These are phyloP conservation scores for Penicillium griseofulvum DNA, from an alignment of 2,329 filamentous ascomycete genomes.

Conservation along the genomic window DNA sequence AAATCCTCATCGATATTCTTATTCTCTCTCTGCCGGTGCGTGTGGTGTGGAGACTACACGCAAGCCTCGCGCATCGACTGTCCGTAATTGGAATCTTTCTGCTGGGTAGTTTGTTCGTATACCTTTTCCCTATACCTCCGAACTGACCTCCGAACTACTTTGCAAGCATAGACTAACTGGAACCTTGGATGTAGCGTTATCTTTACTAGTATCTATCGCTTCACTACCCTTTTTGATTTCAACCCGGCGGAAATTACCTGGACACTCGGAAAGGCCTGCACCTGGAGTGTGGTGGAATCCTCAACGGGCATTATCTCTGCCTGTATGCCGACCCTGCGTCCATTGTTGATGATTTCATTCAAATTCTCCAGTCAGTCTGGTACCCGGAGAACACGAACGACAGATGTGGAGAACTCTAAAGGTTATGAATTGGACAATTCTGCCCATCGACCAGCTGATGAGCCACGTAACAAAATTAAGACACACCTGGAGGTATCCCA, in stretches of 20 bases:
- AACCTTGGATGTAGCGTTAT: constrained; percentile 34
- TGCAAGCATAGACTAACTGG: background rate
- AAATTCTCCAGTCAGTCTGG: background rate
- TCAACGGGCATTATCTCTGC: constrained; percentile 33
- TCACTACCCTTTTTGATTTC: constrained; percentile 49
- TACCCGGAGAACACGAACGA: background rate
- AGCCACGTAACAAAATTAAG: constrained; percentile 1
- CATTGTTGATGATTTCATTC: constrained; percentile 9
- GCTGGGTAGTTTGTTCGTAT: constrained; percentile 15
- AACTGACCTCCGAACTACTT: too few species aligned
- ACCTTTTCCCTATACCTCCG: too few species aligned
- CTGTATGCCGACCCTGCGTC: constrained; percentile 22
- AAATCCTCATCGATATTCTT: constrained; percentile 26
- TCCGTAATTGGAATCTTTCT: constrained; percentile 14
- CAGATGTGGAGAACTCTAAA: background rate
- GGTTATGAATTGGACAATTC: background rate
- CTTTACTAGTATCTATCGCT: constrained; percentile 51
- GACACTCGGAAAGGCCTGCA: constrained; percentile 47
- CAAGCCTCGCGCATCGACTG: constrained; percentile 17
- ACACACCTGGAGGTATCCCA: constrained; percentile 5
- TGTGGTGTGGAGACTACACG: constrained; percentile 26
- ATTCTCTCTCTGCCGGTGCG: constrained; percentile 28
- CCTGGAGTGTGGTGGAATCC: constrained; percentile 52
- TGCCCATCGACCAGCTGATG: constrained; percentile 5
- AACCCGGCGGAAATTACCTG: constrained; percentile 44